Evolutionary conservation across 352 stramenopile genomes (phyloP).

Genomic region (Phytophthora hibernalis): DNA sequence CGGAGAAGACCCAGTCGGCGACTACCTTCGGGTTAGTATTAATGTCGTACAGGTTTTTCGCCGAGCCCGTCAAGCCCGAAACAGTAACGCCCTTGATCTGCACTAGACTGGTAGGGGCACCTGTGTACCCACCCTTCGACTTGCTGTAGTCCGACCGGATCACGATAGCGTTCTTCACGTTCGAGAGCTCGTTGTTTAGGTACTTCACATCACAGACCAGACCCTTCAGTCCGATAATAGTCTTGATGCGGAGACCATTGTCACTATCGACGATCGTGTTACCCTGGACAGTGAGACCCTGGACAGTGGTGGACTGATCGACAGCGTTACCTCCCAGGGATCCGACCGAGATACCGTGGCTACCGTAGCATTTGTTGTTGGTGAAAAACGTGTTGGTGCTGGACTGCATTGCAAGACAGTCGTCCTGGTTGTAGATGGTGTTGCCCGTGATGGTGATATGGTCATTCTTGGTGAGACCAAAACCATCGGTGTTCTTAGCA

Average conservation of each 20-base stretch:
- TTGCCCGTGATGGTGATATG: slow-evolving; percentile 39
- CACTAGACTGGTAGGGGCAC: slow-evolving; percentile 1
- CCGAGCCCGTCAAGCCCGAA: slow-evolving; percentile 29
- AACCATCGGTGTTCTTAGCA: slow-evolving; percentile 36
- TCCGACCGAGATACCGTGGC: slow-evolving; percentile 45
- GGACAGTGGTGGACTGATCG: slow-evolving; percentile 33
- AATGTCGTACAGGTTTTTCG: slow-evolving; percentile 47
- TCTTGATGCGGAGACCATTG: slow-evolving; percentile 40
- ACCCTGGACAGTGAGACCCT: slow-evolving; percentile 29
- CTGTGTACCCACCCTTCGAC: slow-evolving; percentile 26
- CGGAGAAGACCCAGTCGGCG: slow-evolving; percentile 32
- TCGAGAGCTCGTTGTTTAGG: slow-evolving; percentile 21
- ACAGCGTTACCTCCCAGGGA: slow-evolving; percentile 38
- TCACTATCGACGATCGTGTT: slow-evolving; percentile 31
- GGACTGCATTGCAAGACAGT: slow-evolving; percentile 29
- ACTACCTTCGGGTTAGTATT: slow-evolving; percentile 32
- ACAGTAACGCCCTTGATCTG: slow-evolving; percentile 7
- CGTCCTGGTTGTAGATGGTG: slow-evolving; percentile 45
- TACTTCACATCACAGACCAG: slow-evolving; percentile 20
- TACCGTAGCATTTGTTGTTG: slow-evolving; percentile 29
- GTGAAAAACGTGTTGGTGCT: no score
- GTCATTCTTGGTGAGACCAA: slow-evolving; percentile 38
- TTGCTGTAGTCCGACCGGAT: slow-evolving; percentile 26
- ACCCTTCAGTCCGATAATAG: slow-evolving; percentile 26
- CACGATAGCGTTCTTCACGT: slow-evolving; percentile 21